Evolutionary conservation across 257 asterid species (phyloP).

Genomic region (Cordia subcordata): DNA sequence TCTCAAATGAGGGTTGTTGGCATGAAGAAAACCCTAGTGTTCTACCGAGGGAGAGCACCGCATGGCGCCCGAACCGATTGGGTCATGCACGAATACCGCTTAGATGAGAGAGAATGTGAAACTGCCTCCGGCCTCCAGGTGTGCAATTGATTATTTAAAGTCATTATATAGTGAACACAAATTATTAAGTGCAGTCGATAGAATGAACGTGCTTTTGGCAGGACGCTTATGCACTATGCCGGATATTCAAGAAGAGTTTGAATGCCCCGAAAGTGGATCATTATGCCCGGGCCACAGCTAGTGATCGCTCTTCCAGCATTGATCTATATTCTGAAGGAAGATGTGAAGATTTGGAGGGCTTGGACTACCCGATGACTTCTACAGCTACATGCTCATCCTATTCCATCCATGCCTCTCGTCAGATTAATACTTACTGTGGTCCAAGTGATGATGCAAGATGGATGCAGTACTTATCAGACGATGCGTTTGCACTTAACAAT

Average conservation of each 20-base stretch:
- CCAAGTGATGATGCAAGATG: constrained; percentile 54
- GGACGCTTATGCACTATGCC: constrained; percentile 97
- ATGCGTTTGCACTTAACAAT: constrained; percentile 45
- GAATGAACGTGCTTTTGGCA: no score
- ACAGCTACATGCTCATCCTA: constrained; percentile 12
- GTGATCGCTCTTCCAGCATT: constrained; percentile 56
- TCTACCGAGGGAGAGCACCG: constrained; percentile 95
- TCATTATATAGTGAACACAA: no score
- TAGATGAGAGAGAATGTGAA: constrained; percentile 94
- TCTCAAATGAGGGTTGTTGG: constrained; percentile 82
- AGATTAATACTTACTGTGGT: constrained; percentile 15
- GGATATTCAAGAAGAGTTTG: constrained; percentile 89
- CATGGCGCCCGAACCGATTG: constrained; percentile 95
- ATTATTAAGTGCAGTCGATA: no score
- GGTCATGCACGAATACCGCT: constrained; percentile 98
- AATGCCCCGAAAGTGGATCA: constrained; percentile 55
- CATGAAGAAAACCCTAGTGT: constrained; percentile 97
- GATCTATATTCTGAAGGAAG: constrained; percentile 47
- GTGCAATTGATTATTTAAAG: constrained; percentile 15
- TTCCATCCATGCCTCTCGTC: constrained; percentile 35
- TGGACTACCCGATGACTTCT: constrained; percentile 31
- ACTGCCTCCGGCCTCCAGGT: constrained; percentile 70
- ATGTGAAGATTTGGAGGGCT: constrained; percentile 44
- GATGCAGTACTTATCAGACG: constrained; percentile 81
- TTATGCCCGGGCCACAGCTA: constrained; percentile 35